These are phyloP conservation scores for Pestalotiopsis sp. DNA, from an alignment of 2,329 filamentous ascomycete species.

Conservation along the genomic window DNA sequence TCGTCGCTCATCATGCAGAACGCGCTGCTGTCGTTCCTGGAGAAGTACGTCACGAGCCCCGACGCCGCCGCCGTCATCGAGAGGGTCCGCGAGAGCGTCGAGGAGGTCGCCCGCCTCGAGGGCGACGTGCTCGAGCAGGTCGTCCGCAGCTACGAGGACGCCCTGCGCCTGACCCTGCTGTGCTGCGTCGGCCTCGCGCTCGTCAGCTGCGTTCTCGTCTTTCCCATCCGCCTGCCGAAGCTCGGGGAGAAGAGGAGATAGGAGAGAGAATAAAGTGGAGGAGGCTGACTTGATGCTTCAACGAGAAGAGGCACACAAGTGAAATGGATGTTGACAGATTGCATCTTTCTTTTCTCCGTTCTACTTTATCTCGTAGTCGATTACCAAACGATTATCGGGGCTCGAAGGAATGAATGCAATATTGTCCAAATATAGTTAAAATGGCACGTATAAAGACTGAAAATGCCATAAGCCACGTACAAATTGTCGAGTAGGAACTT, in stretches of 20 bases:
- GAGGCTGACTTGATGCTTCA: background rate
- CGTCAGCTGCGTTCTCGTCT: constrained; percentile 47
- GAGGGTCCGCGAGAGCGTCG: constrained; percentile 55
- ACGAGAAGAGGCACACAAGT: background rate
- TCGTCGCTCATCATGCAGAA: constrained; percentile 77
- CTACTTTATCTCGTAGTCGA: too few species aligned
- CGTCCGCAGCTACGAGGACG: constrained; percentile 54
- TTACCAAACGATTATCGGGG: too few species aligned
- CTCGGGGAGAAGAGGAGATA: constrained; percentile 44
- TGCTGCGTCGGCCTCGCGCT: constrained; percentile 47
- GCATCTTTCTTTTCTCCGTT: too few species aligned
- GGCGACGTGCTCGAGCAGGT: constrained; percentile 52
- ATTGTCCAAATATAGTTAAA: too few species aligned
- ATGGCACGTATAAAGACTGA: too few species aligned
- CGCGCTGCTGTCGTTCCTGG: constrained; percentile 61
- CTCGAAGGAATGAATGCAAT: too few species aligned
- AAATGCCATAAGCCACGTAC: too few species aligned
- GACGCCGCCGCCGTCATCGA: constrained; percentile 55
- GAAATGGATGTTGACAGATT: too few species aligned
- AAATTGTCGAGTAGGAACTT: too few species aligned
- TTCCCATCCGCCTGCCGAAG: constrained; percentile 56
- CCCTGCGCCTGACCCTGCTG: constrained; percentile 49
- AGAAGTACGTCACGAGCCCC: constrained; percentile 49
- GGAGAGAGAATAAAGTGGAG: background rate
- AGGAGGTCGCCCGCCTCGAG: constrained; percentile 45